phyloP scores from a whole-genome alignment of 768 basidiomycete genomes.

The Russula ochroleuca region DNA sequence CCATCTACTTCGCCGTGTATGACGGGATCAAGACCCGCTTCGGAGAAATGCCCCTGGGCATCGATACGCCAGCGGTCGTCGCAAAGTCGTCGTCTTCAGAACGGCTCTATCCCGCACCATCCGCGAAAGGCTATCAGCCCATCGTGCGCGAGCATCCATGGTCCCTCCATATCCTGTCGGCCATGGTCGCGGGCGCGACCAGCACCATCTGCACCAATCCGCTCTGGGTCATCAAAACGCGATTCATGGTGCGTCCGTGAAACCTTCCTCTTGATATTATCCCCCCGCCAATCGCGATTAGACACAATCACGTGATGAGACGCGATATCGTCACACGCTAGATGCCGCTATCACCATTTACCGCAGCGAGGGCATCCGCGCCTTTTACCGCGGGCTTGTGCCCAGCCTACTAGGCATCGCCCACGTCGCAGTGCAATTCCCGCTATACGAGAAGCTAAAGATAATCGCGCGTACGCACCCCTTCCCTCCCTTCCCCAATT shows the following conservation, averaged over 20 bases:
- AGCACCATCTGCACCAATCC: conserved; percentile 95
- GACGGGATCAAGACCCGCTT: conserved; percentile 88
- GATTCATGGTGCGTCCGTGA: conserved; percentile 94
- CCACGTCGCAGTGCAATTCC: conserved; percentile 97
- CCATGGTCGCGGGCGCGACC: conserved; percentile 91
- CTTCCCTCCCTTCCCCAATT: background rate
- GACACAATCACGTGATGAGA: conserved; percentile 80
- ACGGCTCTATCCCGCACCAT: conserved; percentile 73
- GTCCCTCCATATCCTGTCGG: conserved; percentile 86
- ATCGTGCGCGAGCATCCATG: conserved; percentile 76
- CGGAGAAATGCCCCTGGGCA: conserved; percentile 58
- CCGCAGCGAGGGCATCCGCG: conserved; percentile 75
- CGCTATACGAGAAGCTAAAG: conserved; percentile 92
- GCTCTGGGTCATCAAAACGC: conserved; percentile 97
- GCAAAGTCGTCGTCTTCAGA: conserved; percentile 38
- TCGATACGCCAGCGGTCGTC: conserved; percentile 27
- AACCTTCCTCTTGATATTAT: too few species aligned
- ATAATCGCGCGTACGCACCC: conserved; percentile 69
- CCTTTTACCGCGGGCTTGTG: conserved; percentile 91
- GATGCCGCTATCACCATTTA: conserved; percentile 91
- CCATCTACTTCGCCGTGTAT: conserved; percentile 97
- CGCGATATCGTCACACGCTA: conserved; percentile 80
- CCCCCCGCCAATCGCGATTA: conserved; percentile 35
- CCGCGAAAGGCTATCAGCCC: conserved; percentile 82
- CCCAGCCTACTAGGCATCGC: conserved; percentile 91